phyloP scores from a whole-genome alignment of 139 green algal species.

The Limnomonas spitsbergensis region DNA sequence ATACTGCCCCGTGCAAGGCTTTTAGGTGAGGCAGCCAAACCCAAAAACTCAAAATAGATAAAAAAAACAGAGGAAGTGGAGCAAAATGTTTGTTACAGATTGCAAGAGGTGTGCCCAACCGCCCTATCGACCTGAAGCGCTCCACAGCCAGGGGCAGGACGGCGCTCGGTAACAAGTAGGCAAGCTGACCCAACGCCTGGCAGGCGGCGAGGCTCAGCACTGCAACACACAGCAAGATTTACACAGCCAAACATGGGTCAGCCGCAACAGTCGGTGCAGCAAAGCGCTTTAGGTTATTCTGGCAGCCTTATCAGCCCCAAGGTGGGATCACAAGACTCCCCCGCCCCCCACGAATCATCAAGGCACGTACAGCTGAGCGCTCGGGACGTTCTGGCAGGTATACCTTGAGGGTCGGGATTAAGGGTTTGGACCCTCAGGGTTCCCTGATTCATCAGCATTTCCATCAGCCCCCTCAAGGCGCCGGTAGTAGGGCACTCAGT shows the following conservation, averaged over 20 bases:
- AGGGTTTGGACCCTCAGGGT: too few species aligned
- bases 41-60: too few species aligned
- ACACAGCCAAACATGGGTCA: neutral
- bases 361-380: neutral
- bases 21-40: too few species aligned
- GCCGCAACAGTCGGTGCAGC: neutral
- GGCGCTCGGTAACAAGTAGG: slow-evolving; percentile 61
- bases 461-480: too few species aligned
- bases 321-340: neutral
- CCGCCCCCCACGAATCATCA: neutral
- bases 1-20: too few species aligned
- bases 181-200: slow-evolving; percentile 51
- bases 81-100: too few species aligned
- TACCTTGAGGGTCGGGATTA: too few species aligned
- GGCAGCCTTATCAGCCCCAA: neutral
- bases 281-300: too few species aligned
- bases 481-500: too few species aligned
- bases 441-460: too few species aligned
- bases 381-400: neutral
- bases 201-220: slow-evolving; percentile 25
- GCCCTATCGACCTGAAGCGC: slow-evolving; percentile 72
- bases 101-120: too few species aligned
- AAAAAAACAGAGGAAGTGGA: too few species aligned
- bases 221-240: neutral
- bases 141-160: slow-evolving; percentile 76